Evolutionary conservation across 2,329 filamentous ascomycete species (phyloP).

Genomic region (Fusarium decemcellulare): DNA sequence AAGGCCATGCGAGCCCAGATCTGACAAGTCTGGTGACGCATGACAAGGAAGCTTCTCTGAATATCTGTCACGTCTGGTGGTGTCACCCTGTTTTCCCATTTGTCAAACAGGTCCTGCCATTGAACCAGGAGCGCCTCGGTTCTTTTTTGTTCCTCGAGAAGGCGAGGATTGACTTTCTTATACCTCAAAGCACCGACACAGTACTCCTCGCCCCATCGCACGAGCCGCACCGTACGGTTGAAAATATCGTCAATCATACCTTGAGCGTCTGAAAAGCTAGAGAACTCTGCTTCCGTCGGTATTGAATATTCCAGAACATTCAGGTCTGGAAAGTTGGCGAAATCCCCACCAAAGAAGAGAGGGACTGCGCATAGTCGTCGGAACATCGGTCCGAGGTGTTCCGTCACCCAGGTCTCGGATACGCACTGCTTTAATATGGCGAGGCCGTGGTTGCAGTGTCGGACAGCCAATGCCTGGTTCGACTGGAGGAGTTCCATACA

Average conservation of each 20-base stretch:
- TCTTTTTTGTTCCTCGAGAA: neutral
- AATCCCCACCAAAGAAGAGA: conserved; percentile 3
- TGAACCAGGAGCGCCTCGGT: neutral
- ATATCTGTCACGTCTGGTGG: neutral
- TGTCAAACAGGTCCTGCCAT: neutral
- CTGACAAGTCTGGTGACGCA: conserved; percentile 3
- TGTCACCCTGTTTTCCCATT: neutral
- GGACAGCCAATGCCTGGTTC: conserved; percentile 2
- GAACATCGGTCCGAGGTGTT: conserved; percentile 4
- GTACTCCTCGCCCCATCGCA: conserved; percentile 4
- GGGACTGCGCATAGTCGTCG: conserved; percentile 8
- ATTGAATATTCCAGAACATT: neutral
- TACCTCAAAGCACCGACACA: neutral
- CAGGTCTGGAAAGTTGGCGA: conserved; percentile 5
- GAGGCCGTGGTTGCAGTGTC: conserved; percentile 7
- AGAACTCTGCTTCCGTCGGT: neutral
- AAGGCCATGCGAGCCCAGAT: conserved; percentile 22
- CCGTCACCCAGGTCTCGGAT: conserved; percentile 4
- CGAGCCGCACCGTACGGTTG: conserved; percentile 7
- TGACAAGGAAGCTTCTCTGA: conserved; percentile 4
- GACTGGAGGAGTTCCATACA: conserved; percentile 8
- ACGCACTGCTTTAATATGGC: conserved; percentile 3
- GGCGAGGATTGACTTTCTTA: neutral
- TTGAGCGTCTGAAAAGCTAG: conserved; percentile 15
- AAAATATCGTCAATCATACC: conserved; percentile 24